A percentile compares a stretch with the other conserved stretches of the same genome.
Conservation (phyloP, 768 basidiomycete genomes). For the Kwoniella sp. region DNA sequence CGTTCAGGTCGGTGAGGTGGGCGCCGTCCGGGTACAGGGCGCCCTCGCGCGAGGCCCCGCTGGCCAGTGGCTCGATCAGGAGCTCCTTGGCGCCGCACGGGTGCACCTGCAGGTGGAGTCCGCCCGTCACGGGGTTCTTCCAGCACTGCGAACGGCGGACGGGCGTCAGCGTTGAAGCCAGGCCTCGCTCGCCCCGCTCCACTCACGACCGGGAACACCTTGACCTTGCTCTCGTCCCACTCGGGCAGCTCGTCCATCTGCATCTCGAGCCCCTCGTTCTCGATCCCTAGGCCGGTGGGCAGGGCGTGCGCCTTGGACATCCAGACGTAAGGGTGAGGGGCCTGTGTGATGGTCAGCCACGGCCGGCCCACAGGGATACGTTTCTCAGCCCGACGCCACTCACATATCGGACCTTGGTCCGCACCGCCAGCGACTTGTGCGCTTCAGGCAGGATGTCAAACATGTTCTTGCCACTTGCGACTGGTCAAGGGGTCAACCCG, state of each 20-base stretch:
- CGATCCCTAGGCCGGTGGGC: slow-evolving; percentile 77
- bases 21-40: slow-evolving; percentile 80
- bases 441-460: slow-evolving; percentile 70
- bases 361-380: not conserved
- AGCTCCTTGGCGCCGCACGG: slow-evolving; percentile 70
- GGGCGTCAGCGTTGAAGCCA: not conserved
- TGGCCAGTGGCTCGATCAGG: slow-evolving; percentile 68
- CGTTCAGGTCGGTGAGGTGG: slow-evolving; percentile 65
- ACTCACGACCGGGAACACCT: slow-evolving; percentile 64
- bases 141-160: slow-evolving; percentile 60
- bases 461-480: slow-evolving; percentile 68
- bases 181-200: too few species aligned
- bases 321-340: slow-evolving; percentile 83
- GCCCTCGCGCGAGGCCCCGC: slow-evolving; percentile 51
- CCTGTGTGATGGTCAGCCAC: slow-evolving; percentile 15
- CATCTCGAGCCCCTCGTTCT: slow-evolving; percentile 69
- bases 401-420: slow-evolving; percentile 66
- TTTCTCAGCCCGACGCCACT: slow-evolving; percentile 2
- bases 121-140: slow-evolving; percentile 85
- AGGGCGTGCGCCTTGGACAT: slow-evolving; percentile 72
- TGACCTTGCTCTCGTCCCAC: slow-evolving; percentile 75
- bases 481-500: slow-evolving; percentile 24
- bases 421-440: slow-evolving; percentile 74
- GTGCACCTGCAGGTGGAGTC: slow-evolving; percentile 84
- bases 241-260: slow-evolving; percentile 63